Conservation (phyloP, 2,329 filamentous ascomycete genomes). For the Colletotrichum viniferum region DNA sequence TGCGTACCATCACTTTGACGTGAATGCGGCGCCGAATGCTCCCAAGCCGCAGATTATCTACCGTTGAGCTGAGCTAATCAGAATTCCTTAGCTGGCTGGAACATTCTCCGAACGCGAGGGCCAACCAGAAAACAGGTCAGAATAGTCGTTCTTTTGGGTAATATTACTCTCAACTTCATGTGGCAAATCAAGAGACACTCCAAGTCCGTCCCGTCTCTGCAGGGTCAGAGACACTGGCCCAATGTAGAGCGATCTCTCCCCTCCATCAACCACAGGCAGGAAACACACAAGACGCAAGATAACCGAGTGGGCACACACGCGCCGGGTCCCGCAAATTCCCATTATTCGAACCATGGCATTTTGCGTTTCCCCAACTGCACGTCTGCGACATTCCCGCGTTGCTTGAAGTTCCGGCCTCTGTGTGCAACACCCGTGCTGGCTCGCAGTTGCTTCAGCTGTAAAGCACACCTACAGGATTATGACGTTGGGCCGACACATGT, state of each 20-base stretch:
- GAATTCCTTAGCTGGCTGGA: not conserved
- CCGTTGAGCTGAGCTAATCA: not conserved
- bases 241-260: not conserved
- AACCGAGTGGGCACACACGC: not conserved
- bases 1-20: not conserved
- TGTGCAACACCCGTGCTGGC: not conserved
- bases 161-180: not conserved
- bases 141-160: not conserved
- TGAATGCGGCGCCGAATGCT: not conserved
- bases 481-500: not conserved
- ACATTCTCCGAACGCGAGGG: not conserved
- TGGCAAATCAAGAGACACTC: not conserved
- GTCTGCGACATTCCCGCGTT: not conserved
- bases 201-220: not conserved
- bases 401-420: not conserved
- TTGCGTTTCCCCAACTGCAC: not conserved
- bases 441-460: not conserved
- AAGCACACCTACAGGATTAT: not conserved
- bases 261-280: not conserved
- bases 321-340: conserved; percentile 3
- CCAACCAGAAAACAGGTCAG: not conserved
- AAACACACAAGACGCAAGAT: not conserved
- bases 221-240: not conserved
- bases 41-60: not conserved
- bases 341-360: conserved; percentile 10